phyloP scores from a whole-genome alignment of 23 red algal genomes.

The Gracilariopsis chorda region DNA sequence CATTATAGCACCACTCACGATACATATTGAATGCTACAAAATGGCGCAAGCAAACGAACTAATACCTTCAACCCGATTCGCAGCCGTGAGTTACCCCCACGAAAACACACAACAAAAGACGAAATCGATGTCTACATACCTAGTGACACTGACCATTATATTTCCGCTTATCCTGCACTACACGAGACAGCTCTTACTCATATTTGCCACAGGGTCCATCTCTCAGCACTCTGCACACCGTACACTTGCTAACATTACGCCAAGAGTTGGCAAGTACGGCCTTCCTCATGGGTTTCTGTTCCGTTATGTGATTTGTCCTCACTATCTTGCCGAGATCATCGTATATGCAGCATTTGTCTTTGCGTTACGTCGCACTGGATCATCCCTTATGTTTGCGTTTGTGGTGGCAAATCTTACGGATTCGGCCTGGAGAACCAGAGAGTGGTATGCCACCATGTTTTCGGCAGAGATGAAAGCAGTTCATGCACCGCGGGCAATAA shows the following conservation, averaged over 20 bases:
- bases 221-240: slow-evolving; percentile 31
- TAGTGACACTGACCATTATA: too few species aligned
- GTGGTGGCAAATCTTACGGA: slow-evolving; percentile 40
- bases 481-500: not conserved
- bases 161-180: not conserved
- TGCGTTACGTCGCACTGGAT: not conserved
- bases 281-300: slow-evolving; percentile 10
- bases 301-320: slow-evolving; percentile 37
- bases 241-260: slow-evolving; percentile 26
- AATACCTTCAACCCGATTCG: not conserved
- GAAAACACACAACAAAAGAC: not conserved
- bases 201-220: slow-evolving; percentile 5
- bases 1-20: not conserved
- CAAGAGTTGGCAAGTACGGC: slow-evolving; percentile 45
- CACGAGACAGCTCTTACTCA: not conserved
- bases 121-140: not conserved
- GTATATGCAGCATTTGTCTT: slow-evolving; percentile 18
- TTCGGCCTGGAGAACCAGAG: slow-evolving; percentile 5
- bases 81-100: not conserved
- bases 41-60: not conserved
- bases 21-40: not conserved
- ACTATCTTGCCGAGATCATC: slow-evolving; percentile 45
- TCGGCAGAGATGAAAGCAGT: not conserved
- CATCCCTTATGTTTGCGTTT: slow-evolving; percentile 19
- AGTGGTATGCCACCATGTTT: slow-evolving; percentile 34